These are phyloP conservation scores for Incumbomyces lentus DNA, from an alignment of 2,329 filamentous ascomycete species.

Conservation along the genomic window DNA sequence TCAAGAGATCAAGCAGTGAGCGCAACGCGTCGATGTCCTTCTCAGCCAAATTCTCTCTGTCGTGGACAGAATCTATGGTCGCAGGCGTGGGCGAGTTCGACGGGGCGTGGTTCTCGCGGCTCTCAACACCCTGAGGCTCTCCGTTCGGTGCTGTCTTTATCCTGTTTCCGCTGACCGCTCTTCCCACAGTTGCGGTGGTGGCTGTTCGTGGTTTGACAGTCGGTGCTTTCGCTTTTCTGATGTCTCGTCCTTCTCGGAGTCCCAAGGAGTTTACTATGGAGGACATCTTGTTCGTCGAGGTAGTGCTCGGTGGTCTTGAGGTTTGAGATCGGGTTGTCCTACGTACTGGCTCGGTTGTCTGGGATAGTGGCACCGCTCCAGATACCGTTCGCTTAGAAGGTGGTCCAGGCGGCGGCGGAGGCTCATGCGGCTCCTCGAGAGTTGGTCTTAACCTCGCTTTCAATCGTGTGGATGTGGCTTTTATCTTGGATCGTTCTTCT, in stretches of 20 bases:
- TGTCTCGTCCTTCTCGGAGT: constrained; percentile 55
- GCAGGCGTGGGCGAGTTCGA: constrained; percentile 22
- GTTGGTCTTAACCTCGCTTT: constrained; percentile 31
- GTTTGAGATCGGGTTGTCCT: constrained; percentile 65
- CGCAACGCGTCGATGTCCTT: constrained; percentile 67
- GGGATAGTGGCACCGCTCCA: constrained; percentile 54
- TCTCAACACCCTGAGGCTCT: constrained; percentile 58
- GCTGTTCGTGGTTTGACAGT: constrained; percentile 53
- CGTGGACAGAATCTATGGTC: constrained; percentile 23
- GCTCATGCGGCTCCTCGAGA: constrained; percentile 28
- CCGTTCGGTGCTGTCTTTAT: constrained; percentile 50
- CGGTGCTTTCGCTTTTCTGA: constrained; percentile 75
- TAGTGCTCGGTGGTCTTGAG: constrained; percentile 49
- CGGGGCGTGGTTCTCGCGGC: constrained; percentile 34
- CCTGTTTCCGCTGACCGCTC: constrained; percentile 82
- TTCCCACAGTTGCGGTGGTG: constrained; percentile 62
- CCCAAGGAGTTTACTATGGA: constrained; percentile 48
- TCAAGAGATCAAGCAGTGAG: constrained; percentile 69
- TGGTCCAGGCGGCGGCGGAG: constrained; percentile 35
- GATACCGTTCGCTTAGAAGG: constrained; percentile 73
- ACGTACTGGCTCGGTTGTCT: constrained; percentile 46
- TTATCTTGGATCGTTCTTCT: constrained; percentile 56
- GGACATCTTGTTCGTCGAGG: constrained; percentile 45
- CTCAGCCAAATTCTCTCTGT: constrained; percentile 28
- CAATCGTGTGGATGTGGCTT: constrained; percentile 39